These are phyloP conservation scores for Dittrichia graveolens DNA, from an alignment of 129 eudicot species.

Conservation along the genomic window DNA sequence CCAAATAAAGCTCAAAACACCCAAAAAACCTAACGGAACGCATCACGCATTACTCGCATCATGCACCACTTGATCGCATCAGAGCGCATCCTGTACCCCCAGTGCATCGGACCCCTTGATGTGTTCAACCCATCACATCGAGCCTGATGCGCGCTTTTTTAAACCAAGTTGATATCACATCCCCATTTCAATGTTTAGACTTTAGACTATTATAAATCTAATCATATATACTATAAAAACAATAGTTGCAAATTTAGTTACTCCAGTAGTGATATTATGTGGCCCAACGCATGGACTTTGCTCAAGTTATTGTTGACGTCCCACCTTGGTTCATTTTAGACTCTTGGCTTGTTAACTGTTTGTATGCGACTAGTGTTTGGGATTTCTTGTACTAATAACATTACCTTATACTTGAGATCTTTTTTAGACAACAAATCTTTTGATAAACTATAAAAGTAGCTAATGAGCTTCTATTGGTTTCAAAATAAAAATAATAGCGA, in stretches of 20 bases:
- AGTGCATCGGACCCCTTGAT: too few relatives aligned
- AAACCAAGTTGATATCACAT: neutral
- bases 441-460: neutral
- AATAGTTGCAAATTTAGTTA: neutral
- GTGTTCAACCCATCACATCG: too few relatives aligned
- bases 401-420: neutral
- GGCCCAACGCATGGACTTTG: neutral
- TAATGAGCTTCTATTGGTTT: slow-evolving; percentile 9
- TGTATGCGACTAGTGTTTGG: neutral
- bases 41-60: too few relatives aligned
- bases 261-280: too few relatives aligned
- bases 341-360: slow-evolving; percentile 13
- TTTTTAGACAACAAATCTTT: slow-evolving; percentile 13
- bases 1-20: too few relatives aligned
- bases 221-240: neutral
- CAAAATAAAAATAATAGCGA: neutral
- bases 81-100: too few relatives aligned
- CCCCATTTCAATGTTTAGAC: neutral
- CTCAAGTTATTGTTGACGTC: slow-evolving; percentile 5
- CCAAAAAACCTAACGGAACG: too few relatives aligned
- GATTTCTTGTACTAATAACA: neutral
- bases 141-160: too few relatives aligned
- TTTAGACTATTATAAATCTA: neutral
- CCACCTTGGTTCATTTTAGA: neutral
- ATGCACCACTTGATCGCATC: too few relatives aligned